phyloP scores from a whole-genome alignment of 768 basidiomycete genomes.

The Leccinum arenicola region DNA sequence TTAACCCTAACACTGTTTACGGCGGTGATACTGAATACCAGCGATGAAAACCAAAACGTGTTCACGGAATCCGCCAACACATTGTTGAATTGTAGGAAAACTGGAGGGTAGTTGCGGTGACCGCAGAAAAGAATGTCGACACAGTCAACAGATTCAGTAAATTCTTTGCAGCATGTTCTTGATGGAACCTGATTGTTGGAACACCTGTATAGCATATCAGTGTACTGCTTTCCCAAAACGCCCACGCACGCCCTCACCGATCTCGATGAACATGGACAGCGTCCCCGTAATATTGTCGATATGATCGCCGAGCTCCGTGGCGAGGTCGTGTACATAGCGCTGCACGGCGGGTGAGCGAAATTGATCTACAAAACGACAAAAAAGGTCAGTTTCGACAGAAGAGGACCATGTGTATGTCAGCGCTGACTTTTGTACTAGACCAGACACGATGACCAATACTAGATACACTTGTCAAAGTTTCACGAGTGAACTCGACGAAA shows the following conservation, averaged over 20 bases:
- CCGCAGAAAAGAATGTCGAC: constrained; percentile 54
- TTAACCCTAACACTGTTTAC: constrained; percentile 51
- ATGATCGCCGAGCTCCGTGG: constrained; percentile 51
- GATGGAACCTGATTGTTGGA: constrained; percentile 53
- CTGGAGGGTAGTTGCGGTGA: constrained; percentile 50
- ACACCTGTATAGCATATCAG: constrained; percentile 41
- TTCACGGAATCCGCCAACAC: constrained; percentile 44
- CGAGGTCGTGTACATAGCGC: constrained; percentile 53
- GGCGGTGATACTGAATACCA: constrained; percentile 55
- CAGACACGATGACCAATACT: constrained; percentile 57
- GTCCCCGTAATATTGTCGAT: constrained; percentile 50
- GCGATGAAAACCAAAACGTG: constrained; percentile 52
- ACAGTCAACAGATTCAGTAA: constrained; percentile 51
- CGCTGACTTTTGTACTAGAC: constrained; percentile 43
- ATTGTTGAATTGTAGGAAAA: constrained; percentile 38
- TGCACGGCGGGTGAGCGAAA: constrained; percentile 52
- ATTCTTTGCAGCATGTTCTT: constrained; percentile 49
- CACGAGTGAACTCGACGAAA: constrained; percentile 1
- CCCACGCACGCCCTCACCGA: constrained; percentile 38
- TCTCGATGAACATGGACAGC: constrained; percentile 51
- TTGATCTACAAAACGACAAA: constrained; percentile 35
- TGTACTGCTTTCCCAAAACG: constrained; percentile 17
- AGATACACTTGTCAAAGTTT: constrained; percentile 14
- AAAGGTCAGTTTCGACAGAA: constrained; percentile 8
- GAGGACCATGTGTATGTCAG: not conserved